Conservation (phyloP, 2,329 filamentous ascomycete species). For the Colletotrichum plurivorum region DNA sequence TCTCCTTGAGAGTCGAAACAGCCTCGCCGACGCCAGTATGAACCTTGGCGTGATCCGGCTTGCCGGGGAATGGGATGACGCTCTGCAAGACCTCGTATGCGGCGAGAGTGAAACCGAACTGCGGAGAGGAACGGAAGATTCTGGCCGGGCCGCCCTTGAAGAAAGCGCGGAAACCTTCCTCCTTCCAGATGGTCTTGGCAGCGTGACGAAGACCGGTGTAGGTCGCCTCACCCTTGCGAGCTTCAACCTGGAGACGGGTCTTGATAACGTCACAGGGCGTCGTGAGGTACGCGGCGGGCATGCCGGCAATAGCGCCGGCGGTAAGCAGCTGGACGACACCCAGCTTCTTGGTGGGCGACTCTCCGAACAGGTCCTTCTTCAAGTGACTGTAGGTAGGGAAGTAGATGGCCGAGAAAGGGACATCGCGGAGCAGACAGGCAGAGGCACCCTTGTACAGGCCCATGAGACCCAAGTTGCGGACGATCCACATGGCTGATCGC, state of each 20-base stretch:
- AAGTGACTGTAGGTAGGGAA: slow-evolving; percentile 97
- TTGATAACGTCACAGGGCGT: slow-evolving; percentile 99
- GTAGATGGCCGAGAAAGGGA: slow-evolving; percentile 98
- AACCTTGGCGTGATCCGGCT: slow-evolving; percentile 65
- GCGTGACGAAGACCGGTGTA: slow-evolving; percentile 92
- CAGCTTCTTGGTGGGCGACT: slow-evolving; percentile 87
- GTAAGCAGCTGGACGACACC: slow-evolving; percentile 92
- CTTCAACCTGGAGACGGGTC: slow-evolving; percentile 96
- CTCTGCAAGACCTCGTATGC: slow-evolving; percentile 94
- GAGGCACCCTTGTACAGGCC: slow-evolving; percentile 97
- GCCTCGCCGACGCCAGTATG: slow-evolving; percentile 75
- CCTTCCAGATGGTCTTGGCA: slow-evolving; percentile 84
- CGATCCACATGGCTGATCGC: slow-evolving; percentile 97
- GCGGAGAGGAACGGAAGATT: slow-evolving; percentile 93
- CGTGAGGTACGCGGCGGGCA: slow-evolving; percentile 93
- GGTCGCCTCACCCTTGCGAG: slow-evolving; percentile 90
- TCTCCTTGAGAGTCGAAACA: slow-evolving; percentile 73
- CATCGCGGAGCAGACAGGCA: slow-evolving; percentile 94
- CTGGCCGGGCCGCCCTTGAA: slow-evolving; percentile 98
- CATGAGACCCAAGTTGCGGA: slow-evolving; percentile 92
- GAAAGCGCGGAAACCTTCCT: slow-evolving; percentile 96
- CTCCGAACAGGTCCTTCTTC: slow-evolving; percentile 94
- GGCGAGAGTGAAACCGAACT: slow-evolving; percentile 97
- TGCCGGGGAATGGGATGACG: slow-evolving; percentile 82
- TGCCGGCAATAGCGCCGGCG: slow-evolving; percentile 93